Evolutionary conservation across 2,329 filamentous ascomycete species (phyloP), one percentile per base, ranked within the genome.

Genomic region (Coniochaeta sp.): DNA sequence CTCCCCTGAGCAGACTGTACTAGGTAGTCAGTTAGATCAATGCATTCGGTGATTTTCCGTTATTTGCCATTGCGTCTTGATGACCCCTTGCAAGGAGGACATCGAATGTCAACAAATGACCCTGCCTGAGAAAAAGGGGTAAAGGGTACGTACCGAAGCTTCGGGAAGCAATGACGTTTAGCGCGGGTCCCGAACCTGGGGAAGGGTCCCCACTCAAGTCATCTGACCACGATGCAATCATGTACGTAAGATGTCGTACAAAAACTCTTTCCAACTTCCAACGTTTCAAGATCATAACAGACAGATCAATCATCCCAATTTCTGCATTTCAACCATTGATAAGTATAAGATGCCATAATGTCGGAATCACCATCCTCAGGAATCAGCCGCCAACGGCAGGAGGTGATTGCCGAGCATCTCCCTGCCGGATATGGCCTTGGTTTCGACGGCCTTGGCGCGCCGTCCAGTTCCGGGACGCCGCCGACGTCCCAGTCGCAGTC

Each of bases 381-480:
- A 31, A 30, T 14, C 24, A 48, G 45, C 45, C 22, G 47, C 9
- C 30, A 49, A 14, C 28, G 20, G n/a, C n/a, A n/a, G 31, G 47
- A 58, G n/a, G 63, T 65, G 5, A 60, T 68, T 2, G 59, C 62
- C 10, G 64, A 66, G 35, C 66, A 68, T 27, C 59, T 68, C 2
- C 65, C 65, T 0, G 30, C 63, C 2, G 66, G 66, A 30, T 68
- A 64, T 53, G 68, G 66, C 6, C 63, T 65, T 30, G 62, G 62
- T 13, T 65, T 66, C 35, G 58, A 62, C 28, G 30, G 28, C 33
- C 31, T 16, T 38, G 35, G 55, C 50, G 55, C 35, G n/a, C 24
- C 49, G 12, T 47, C 13, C 30, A 49, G 13, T 16, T 24, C 18
- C 27, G 42, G 33, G 22, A 53, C 35, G 26, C 42, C 3, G 48